Conservation (phyloP, 2,329 filamentous ascomycete genomes). For the Eutypa lata region DNA sequence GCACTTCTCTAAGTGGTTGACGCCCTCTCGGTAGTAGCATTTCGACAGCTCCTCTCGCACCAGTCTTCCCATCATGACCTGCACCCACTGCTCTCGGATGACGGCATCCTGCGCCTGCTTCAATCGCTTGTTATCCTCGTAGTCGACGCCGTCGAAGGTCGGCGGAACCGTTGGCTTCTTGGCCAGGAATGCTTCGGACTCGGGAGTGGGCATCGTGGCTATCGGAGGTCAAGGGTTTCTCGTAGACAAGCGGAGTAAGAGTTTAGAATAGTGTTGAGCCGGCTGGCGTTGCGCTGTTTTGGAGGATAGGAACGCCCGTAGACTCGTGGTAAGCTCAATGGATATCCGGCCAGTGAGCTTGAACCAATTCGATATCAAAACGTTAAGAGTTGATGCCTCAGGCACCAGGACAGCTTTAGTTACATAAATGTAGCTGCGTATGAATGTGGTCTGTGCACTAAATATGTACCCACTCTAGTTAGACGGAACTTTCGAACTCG, state of each 20-base stretch:
- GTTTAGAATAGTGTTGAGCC: not conserved
- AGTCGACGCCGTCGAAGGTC: conserved; percentile 84
- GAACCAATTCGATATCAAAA: not conserved
- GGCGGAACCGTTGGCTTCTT: conserved; percentile 80
- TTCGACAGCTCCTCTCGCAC: conserved; percentile 81
- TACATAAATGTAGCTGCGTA: too few species aligned
- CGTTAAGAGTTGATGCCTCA: not conserved
- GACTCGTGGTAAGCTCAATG: not conserved
- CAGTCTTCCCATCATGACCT: conserved; percentile 82
- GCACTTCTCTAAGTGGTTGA: conserved; percentile 88
- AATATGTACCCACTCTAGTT: too few species aligned
- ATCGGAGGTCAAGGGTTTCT: not conserved
- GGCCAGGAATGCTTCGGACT: conserved; percentile 77
- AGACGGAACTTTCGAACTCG: too few species aligned
- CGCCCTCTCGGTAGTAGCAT: conserved; percentile 80
- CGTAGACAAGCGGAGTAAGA: not conserved
- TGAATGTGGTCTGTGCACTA: too few species aligned
- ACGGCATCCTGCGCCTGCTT: conserved; percentile 82
- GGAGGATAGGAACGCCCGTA: not conserved
- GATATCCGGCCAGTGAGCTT: not conserved
- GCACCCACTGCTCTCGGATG: conserved; percentile 84
- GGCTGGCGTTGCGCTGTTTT: not conserved
- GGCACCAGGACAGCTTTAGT: not conserved
- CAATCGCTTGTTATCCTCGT: conserved; percentile 75
- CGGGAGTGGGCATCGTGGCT: conserved; percentile 71